A percentile compares a stretch with the other conserved stretches of the same genome.
Evolutionary conservation across 1,284 basidiomycete species (phyloP).

Genomic region (Trametes pubescens): DNA sequence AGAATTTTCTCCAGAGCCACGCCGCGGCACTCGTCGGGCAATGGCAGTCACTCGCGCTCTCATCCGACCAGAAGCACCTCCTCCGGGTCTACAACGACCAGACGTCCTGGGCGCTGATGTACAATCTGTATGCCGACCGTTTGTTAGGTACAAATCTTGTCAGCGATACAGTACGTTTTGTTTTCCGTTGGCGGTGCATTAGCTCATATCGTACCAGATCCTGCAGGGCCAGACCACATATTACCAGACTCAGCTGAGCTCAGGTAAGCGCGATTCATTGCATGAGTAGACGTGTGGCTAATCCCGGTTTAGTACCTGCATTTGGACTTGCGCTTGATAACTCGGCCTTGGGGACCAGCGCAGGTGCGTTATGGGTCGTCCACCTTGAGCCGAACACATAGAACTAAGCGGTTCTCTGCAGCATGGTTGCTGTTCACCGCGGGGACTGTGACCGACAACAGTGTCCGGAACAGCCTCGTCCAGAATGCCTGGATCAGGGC

Average conservation of each 20-base stretch:
- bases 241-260: constrained; percentile 20
- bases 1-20: constrained; percentile 13
- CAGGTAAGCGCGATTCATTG: constrained; percentile 5
- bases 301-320: constrained; percentile 4
- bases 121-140: constrained; percentile 72
- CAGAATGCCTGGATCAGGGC: constrained; percentile 29
- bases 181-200: neutral
- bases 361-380: neutral
- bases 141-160: constrained; percentile 47
- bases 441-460: constrained; percentile 26
- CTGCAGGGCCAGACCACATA: constrained; percentile 28
- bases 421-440: constrained; percentile 39
- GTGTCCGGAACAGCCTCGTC: constrained; percentile 30
- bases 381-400: no score
- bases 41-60: constrained; percentile 43
- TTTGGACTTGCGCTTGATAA: constrained; percentile 20
- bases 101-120: constrained; percentile 63
- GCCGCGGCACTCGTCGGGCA: constrained; percentile 33
- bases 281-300: neutral
- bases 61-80: constrained; percentile 47
- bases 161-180: constrained; percentile 29
- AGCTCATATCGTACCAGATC: constrained; percentile 15
- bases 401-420: constrained; percentile 2
- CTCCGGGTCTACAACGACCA: constrained; percentile 51
- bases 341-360: neutral